Evolutionary conservation across 495 filamentous ascomycete species (phyloP), one percentile per base, ranked within the genome.

Genomic region (Talaromyces proteolyticus): DNA sequence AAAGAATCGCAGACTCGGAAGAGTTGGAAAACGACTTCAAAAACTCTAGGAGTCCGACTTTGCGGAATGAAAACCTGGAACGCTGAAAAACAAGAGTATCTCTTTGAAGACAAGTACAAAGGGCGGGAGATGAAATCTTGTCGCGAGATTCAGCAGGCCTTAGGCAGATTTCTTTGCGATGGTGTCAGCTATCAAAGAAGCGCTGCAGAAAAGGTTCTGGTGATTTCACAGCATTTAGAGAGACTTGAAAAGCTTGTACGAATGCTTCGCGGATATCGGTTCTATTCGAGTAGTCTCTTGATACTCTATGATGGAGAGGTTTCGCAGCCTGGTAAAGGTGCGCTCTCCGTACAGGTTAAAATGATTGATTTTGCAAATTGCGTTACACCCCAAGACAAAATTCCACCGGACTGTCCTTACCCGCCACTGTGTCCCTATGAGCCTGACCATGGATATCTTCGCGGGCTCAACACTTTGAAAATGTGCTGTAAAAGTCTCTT

Each of bases 21-120:
- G 64, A 96, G 92, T 62, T 86, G 88, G 53, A 82, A 79, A 50
- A 98, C 93, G 5, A 98, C 93, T 1, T 96, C 93, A 3, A 84
- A 85, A 51, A 82, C 91, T 67, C 77, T 97, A 1, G 93, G 93
- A 7, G 93, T 98, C 6, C 83, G 93, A 21, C 80, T 98, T 6
- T 98, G 93, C 63, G 93, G 93, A n/a, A 87, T 98, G 74, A 94
- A 98, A 63, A 86, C 91, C 2, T 98, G 91, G 90, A 91, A 96
- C 61, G 82, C 84, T 34, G 84, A 85, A 53, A 85, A 82, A 44
- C 81, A 93, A 59, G 79, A 79, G 16, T 96, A 95, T 58, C 67
- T 86, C 21, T 98, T 95, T 58, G 84, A 92, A 61, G 94, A 97
- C 76, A 98, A 98, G 68, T 98, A 98, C 66, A 95, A 90, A 61